Evolutionary conservation across 352 stramenopile genomes (phyloP), one percentile per base, ranked within the genome.

Genomic region (Achlya hypogyna): DNA sequence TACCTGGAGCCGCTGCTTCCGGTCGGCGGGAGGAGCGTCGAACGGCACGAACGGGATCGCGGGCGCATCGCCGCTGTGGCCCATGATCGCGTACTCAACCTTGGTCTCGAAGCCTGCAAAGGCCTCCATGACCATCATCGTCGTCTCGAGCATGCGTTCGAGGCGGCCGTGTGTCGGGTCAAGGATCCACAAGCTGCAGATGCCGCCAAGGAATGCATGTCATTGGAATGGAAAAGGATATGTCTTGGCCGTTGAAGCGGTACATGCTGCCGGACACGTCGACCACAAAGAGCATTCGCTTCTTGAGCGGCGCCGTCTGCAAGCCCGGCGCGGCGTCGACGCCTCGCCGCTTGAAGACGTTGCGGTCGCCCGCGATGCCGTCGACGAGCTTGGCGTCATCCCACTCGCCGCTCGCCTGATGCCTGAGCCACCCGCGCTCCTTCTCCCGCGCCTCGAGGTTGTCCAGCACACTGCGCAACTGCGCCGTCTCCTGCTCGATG

Each of bases 61-160:
- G 5, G 87, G 71, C 35, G 82, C 87, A 58, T 96, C 85, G 2
- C 94, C 94, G 65, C 81, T 97, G 76, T 98, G 95, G 9, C 93
- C 95, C 62, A 97, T 82, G 73, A 98, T 96, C 28, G 76, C 78
- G 67, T 97, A 95, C 62, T 97, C 83, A 35, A 98, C 95, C 66
- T 93, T 81, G 52, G 79, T 74, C 58, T 97, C 89, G 45, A 93
- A 87, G 51, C 88, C 91, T 0, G 88, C 80, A 66, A 98, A 90
- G 59, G 78, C 88, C 75, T 98, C 94, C 93, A 99, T 98, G 63
- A 99, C 89, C 87, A 99, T 96, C 32, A 97, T 73, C 20, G 91
- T 87, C 9, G 93, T 96, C 77, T 98, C 95, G 5, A 98, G 75
- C 47, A 95, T 86, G 43, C 93, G 87, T 47, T 97, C 80, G 0